Percentiles rank a stretch among this genome's conserved stretches.
phyloP scores from a whole-genome alignment of 768 basidiomycete genomes.

The Phanerochaete sordida region DNA sequence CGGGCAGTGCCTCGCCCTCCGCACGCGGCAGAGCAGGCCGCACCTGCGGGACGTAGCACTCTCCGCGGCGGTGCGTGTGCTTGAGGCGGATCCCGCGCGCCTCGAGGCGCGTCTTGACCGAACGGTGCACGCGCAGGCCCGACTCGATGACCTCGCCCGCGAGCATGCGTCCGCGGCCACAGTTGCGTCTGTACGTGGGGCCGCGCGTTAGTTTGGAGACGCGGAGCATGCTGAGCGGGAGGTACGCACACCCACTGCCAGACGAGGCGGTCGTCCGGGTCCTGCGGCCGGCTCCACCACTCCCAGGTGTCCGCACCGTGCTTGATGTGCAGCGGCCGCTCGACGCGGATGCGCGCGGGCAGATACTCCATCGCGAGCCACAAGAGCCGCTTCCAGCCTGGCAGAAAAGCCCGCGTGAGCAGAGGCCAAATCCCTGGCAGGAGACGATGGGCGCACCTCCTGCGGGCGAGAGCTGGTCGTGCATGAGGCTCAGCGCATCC shows the following conservation, averaged over 20 bases:
- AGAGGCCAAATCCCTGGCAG: not conserved
- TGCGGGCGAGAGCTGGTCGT: constrained; percentile 48
- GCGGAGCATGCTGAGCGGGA: not conserved
- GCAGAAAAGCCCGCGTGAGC: no score
- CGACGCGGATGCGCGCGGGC: constrained; percentile 13
- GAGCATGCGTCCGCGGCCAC: constrained; percentile 39
- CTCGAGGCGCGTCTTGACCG: constrained; percentile 52
- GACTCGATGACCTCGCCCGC: constrained; percentile 29
- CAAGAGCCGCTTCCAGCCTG: not conserved
- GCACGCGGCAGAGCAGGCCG: constrained; percentile 3
- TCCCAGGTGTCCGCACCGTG: not conserved
- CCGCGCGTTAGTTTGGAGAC: not conserved
- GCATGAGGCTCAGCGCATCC: constrained; percentile 46
- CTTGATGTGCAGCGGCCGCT: not conserved
- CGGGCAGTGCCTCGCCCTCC: not conserved
- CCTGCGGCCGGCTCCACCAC: not conserved
- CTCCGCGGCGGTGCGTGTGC: not conserved
- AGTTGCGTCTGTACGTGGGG: constrained; percentile 25
- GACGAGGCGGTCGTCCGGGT: not conserved
- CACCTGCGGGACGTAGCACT: constrained; percentile 12
- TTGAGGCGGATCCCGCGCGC: constrained; percentile 22
- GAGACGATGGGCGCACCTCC: not conserved
- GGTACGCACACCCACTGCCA: not conserved
- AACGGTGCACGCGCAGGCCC: constrained; percentile 44
- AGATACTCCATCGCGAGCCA: constrained; percentile 66